Evolutionary conservation across 371 early-diverging fungal species (phyloP).

Genomic region (Circinella minor): DNA sequence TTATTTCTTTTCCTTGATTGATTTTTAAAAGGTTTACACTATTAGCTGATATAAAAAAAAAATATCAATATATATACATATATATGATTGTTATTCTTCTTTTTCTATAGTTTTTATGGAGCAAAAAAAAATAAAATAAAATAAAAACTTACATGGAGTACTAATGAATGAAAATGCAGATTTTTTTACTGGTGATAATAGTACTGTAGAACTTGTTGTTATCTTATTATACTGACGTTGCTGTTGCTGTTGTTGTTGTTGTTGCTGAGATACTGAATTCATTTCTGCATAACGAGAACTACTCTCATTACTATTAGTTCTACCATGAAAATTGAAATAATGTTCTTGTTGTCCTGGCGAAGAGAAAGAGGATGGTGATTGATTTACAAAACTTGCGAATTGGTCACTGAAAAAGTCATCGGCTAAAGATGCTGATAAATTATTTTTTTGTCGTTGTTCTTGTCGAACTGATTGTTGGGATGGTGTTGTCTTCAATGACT

Average conservation of each 20-base stretch:
- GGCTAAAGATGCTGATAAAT: constrained; percentile 15
- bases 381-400: constrained; percentile 19
- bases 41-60: too few relatives aligned
- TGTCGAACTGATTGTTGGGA: not conserved
- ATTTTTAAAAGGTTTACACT: too few relatives aligned
- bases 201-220: not conserved
- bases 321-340: too few relatives aligned
- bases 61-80: too few relatives aligned
- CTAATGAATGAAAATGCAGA: constrained; percentile 13
- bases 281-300: not conserved
- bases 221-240: not conserved
- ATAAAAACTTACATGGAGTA: not conserved
- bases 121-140: too few relatives aligned
- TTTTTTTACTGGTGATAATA: not conserved
- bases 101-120: too few relatives aligned
- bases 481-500: not conserved
- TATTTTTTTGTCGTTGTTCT: not conserved
- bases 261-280: not conserved
- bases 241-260: not conserved
- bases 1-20: too few relatives aligned
- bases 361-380: not conserved
- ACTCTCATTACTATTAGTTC: not conserved
- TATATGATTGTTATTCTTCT: too few relatives aligned
- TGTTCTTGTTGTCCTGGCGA: not conserved
- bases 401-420: constrained; percentile 17